A percentile compares a stretch with the other conserved stretches of the same genome.
Evolutionary conservation across 257 asterid species (phyloP).

Genomic region (Coffea eugenioides): DNA sequence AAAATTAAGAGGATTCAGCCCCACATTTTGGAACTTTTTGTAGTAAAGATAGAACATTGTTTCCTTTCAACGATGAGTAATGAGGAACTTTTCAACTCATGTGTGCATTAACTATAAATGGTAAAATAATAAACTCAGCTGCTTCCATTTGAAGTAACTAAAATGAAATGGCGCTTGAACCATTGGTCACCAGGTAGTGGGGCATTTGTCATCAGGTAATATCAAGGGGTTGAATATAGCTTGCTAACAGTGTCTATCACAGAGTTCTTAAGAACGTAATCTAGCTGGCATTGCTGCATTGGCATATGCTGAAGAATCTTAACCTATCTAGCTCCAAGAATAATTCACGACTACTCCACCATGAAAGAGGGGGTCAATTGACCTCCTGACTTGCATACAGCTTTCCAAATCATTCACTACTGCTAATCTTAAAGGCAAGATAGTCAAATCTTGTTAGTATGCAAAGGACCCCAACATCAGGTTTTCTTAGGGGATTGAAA

Average conservation of each 20-base stretch:
- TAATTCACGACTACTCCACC: too few species aligned
- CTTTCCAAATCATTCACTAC: background rate
- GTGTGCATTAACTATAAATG: too few species aligned
- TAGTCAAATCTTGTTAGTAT: background rate
- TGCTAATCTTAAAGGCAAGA: background rate
- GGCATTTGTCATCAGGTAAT: too few species aligned
- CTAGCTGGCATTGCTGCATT: background rate
- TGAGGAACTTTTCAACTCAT: background rate
- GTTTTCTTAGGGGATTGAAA: background rate
- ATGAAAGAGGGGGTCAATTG: background rate
- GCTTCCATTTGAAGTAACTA: background rate
- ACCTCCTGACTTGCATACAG: background rate
- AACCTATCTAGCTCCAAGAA: background rate
- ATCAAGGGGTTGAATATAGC: too few species aligned
- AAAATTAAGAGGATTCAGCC: background rate
- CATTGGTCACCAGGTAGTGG: too few species aligned
- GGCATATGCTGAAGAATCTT: background rate
- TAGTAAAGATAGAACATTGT: background rate
- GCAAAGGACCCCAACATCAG: background rate
- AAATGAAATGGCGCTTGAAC: too few species aligned
- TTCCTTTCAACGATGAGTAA: background rate
- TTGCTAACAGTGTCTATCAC: background rate
- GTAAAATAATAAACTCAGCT: too few species aligned
- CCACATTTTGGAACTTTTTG: background rate
- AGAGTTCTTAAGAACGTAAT: background rate